Evolutionary conservation across 2,329 filamentous ascomycete genomes (phyloP).

Genomic region (Neofusicoccum parvum): DNA sequence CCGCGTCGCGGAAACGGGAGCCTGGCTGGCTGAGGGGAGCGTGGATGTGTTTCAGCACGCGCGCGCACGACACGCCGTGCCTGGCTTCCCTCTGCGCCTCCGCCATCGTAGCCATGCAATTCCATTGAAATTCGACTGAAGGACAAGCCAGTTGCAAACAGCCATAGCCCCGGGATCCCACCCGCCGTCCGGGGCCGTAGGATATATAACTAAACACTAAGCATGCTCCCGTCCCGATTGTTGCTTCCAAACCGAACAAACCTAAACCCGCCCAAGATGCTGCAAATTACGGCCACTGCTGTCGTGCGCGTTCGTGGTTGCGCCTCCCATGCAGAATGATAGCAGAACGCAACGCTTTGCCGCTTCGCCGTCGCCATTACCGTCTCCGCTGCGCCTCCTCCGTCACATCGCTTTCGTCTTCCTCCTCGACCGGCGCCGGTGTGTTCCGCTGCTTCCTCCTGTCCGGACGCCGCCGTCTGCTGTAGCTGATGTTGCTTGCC

Average conservation of each 20-base stretch:
- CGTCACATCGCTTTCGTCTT: slow-evolving; percentile 50
- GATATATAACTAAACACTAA: slow-evolving; percentile 18
- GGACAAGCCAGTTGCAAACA: slow-evolving; percentile 13
- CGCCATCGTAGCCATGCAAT: not conserved
- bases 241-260: not conserved
- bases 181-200: not conserved
- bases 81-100: too few species aligned
- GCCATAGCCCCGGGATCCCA: not conserved
- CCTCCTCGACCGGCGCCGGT: slow-evolving; percentile 72
- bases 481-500: slow-evolving; percentile 78
- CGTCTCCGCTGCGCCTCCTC: slow-evolving; percentile 9
- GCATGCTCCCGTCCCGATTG: not conserved
- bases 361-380: not conserved
- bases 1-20: not conserved
- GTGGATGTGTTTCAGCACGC: not conserved
- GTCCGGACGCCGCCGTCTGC: slow-evolving; percentile 67
- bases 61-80: not conserved
- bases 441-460: slow-evolving; percentile 69
- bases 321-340: slow-evolving; percentile 8
- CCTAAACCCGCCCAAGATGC: slow-evolving; percentile 1
- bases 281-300: not conserved
- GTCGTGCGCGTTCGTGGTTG: not conserved
- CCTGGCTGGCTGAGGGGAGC: not conserved
- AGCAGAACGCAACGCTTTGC: not conserved
- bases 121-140: not conserved